phyloP scores from a whole-genome alignment of 805 yeast species.

The Ogataea methylovora region DNA sequence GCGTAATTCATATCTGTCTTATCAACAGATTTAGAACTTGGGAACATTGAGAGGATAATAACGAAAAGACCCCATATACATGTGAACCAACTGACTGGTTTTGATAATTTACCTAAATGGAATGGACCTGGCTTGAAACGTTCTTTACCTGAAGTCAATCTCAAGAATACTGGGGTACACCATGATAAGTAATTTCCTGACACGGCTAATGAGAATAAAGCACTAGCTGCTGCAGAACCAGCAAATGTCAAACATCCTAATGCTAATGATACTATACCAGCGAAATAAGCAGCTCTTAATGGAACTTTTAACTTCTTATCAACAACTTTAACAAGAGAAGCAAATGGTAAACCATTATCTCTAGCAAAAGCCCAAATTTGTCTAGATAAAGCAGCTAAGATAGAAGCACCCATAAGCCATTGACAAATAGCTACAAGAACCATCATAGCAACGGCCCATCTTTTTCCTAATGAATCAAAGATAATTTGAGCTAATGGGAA shows the following conservation, averaged over 20 bases:
- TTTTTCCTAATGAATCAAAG: constrained; percentile 50
- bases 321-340: constrained; percentile 45
- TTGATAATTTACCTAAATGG: constrained; percentile 48
- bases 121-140: constrained; percentile 57
- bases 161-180: constrained; percentile 49
- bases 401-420: constrained; percentile 56
- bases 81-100: constrained; percentile 36
- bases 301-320: constrained; percentile 50
- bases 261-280: constrained; percentile 36
- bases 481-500: constrained; percentile 59
- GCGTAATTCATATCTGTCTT: constrained; percentile 30
- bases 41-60: constrained; percentile 52
- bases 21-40: constrained; percentile 31
- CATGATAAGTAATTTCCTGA: constrained; percentile 55
- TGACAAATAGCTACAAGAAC: constrained; percentile 50
- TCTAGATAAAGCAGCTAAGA: constrained; percentile 56
- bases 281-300: constrained; percentile 48
- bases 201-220: constrained; percentile 55
- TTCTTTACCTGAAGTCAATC: constrained; percentile 37
- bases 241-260: constrained; percentile 51
- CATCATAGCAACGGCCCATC: constrained; percentile 60
- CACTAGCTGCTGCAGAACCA: constrained; percentile 50
- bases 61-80: constrained; percentile 41
- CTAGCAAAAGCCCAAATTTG: constrained; percentile 72
- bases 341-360: constrained; percentile 64